Evolutionary conservation across 2,329 filamentous ascomycete genomes (phyloP), one percentile per base, ranked within the genome.

Genomic region (Hypoxylon sp.): DNA sequence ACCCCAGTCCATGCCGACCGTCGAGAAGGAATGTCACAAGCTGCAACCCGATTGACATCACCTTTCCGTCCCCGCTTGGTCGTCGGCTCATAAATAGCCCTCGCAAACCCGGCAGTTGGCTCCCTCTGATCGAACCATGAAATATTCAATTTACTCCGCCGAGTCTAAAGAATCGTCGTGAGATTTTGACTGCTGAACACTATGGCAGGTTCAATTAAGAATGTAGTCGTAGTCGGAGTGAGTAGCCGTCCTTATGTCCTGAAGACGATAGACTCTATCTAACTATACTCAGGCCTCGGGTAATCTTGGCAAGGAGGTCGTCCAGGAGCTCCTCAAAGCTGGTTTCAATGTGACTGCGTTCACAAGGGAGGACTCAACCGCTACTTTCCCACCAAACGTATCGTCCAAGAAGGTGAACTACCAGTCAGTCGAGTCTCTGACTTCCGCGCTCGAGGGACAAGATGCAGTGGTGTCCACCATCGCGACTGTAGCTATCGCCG

Each of bases 381-480:
- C 78, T 2, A 75, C 76, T 1, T 74, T 76, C 53, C 76, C 79
- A 2, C 12, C 75, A 0, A 73, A 74, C 20, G 77, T 84, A 65
- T 75, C 76, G 3, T 77, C 84, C 14, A 72, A 82, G 65, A 79
- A 80, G 20, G 80, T 82, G n/a, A 78, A 87, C 70, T 86, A 83
- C 64, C 75, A 79, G 24, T 79, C 78, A 0, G 74, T 80, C 11
- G 65, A 77, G 1, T 81, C 81, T n/a, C 76, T 88, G 18, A 79
- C 75, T 0, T 48, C 75, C 0, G 82, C 82, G 1, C 81, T 89
- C 46, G 67, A 79, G 36, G 84, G 82, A 33, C 82, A 87, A 63
- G 86, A 89, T 72, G 86, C 84, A 0, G 79, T 87, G 5, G 72
- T 89, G 45, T 82, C 81, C 20, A 78, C 82, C 2, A 78, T 88